Evolutionary conservation across 75 land plant species (phyloP).

Genomic region (Cunninghamia lanceolata): DNA sequence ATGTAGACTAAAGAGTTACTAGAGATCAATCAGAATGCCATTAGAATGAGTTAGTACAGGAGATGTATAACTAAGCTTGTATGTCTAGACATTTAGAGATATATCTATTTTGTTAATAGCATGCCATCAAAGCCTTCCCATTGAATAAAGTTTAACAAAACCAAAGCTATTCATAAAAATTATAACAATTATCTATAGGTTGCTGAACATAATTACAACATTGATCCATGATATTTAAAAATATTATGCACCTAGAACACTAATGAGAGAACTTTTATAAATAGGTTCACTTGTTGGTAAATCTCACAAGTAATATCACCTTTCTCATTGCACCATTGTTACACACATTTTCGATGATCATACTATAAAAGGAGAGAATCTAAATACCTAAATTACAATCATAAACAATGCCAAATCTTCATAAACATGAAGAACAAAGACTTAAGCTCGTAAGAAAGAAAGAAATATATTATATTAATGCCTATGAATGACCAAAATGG

Average conservation of each 20-base stretch:
- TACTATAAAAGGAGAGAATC: no score
- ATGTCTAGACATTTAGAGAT: no score
- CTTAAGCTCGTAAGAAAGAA: no score
- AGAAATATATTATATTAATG: no score
- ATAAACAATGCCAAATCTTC: no score
- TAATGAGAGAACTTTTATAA: neutral
- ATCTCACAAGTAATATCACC: conserved; percentile 56
- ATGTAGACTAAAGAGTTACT: conserved; percentile 20
- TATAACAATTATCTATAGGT: neutral
- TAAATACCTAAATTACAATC: no score
- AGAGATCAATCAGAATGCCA: conserved; percentile 50
- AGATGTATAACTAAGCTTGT: no score
- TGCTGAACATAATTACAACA: neutral
- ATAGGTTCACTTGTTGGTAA: conserved; percentile 44
- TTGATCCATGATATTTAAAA: neutral
- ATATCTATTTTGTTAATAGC: no score
- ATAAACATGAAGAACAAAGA: no score
- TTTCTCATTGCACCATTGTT: conserved; percentile 61
- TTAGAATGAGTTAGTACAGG: conserved; percentile 39
- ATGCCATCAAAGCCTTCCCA: neutral
- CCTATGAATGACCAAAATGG: no score
- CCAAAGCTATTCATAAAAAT: neutral
- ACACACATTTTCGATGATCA: conserved; percentile 51
- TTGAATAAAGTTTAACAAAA: neutral
- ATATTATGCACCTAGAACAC: neutral